Evolutionary conservation across 192 early-diverging fungal species (phyloP).

Genomic region (Neocallimastix lanati): DNA sequence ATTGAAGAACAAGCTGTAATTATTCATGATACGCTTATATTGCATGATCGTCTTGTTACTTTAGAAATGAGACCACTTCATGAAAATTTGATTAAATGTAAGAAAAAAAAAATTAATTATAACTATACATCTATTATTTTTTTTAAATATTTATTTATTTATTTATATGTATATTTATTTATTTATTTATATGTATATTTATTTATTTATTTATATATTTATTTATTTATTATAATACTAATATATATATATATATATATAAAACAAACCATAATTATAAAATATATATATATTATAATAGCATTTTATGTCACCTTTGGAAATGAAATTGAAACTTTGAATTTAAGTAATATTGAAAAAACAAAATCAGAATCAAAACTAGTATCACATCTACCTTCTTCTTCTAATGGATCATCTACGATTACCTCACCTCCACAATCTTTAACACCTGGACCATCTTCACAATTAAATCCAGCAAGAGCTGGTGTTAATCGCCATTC

Average conservation of each 20-base stretch:
- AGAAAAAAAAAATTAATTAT: too few species aligned
- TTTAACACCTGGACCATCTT: background rate
- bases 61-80: slow-evolving; percentile 56
- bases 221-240: too few species aligned
- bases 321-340: background rate
- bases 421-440: background rate
- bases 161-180: too few species aligned
- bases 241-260: too few species aligned
- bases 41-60: slow-evolving; percentile 43
- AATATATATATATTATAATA: too few species aligned
- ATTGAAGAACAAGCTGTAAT: slow-evolving; percentile 41
- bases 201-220: too few species aligned
- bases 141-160: too few species aligned
- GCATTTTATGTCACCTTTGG: background rate
- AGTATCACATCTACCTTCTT: too few species aligned
- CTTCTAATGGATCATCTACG: background rate
- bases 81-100: slow-evolving; percentile 30
- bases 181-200: too few species aligned
- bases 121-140: too few species aligned
- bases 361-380: background rate
- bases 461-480: background rate
- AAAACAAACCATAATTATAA: too few species aligned
- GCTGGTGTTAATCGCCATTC: background rate
- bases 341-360: background rate
- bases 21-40: slow-evolving; percentile 11